Evolutionary conservation across 2,329 filamentous ascomycete genomes (phyloP).

Genomic region (Claviceps africana): DNA sequence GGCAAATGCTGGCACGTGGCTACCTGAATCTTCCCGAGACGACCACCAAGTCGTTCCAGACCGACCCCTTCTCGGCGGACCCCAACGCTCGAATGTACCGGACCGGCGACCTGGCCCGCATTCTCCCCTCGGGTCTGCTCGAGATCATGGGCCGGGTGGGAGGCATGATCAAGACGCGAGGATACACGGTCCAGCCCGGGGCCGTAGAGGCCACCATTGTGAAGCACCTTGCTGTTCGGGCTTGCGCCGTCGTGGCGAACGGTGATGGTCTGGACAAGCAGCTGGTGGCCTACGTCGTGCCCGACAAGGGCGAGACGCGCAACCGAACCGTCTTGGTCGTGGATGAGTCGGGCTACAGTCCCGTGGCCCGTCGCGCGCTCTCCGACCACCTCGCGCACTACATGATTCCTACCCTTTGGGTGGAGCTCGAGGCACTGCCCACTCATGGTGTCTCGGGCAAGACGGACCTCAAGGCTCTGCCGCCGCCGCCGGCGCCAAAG

Average conservation of each 20-base stretch:
- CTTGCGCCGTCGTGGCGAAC: conserved; percentile 58
- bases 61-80: conserved; percentile 47
- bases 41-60: conserved; percentile 57
- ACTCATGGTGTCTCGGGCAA: conserved; percentile 71
- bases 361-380: conserved; percentile 50
- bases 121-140: conserved; percentile 52
- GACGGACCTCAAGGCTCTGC: conserved; percentile 57
- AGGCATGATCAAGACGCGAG: conserved; percentile 68
- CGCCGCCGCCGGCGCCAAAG: conserved; percentile 44
- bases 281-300: conserved; percentile 63
- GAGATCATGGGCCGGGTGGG: conserved; percentile 67
- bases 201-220: conserved; percentile 63
- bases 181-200: conserved; percentile 63
- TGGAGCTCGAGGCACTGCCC: conserved; percentile 55
- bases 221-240: conserved; percentile 53
- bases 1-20: conserved; percentile 57
- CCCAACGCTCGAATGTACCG: conserved; percentile 57
- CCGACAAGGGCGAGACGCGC: conserved; percentile 43
- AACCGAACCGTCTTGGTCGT: conserved; percentile 50
- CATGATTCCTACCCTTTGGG: conserved; percentile 71
- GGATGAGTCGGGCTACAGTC: conserved; percentile 57
- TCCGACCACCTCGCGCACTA: conserved; percentile 60
- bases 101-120: conserved; percentile 56
- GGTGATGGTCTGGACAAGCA: conserved; percentile 65
- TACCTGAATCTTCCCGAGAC: conserved; percentile 71